These are phyloP conservation scores for Orbilia oligospora DNA, from an alignment of 2,329 filamentous ascomycete genomes.

Conservation along the genomic window DNA sequence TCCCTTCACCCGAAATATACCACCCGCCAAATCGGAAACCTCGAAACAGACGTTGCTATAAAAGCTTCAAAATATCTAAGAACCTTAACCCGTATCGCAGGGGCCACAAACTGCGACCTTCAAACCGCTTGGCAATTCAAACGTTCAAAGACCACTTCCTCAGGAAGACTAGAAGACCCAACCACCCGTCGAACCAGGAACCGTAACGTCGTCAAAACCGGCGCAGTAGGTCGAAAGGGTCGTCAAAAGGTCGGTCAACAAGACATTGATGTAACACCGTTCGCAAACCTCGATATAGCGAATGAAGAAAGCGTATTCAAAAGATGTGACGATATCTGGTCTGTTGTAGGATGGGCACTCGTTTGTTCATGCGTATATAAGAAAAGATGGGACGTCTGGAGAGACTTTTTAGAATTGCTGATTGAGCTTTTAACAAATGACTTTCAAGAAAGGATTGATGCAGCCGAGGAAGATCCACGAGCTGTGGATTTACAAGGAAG, in stretches of 20 bases:
- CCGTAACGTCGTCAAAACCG: constrained; percentile 41
- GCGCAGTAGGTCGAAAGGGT: constrained; percentile 25
- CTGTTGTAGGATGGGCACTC: constrained; percentile 51
- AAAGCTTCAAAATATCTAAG: constrained; percentile 48
- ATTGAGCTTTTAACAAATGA: constrained; percentile 48
- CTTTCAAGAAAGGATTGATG: constrained; percentile 47
- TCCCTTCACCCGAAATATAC: constrained; percentile 54
- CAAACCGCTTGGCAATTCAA: constrained; percentile 53
- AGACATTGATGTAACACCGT: constrained; percentile 39
- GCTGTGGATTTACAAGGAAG: constrained; percentile 50
- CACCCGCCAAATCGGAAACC: constrained; percentile 27
- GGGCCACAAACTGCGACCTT: constrained; percentile 50
- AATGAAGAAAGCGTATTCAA: constrained; percentile 52
- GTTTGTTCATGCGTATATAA: constrained; percentile 50
- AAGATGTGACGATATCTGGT: constrained; percentile 52
- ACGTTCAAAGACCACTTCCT: constrained; percentile 1
- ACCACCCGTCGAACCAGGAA: constrained; percentile 39
- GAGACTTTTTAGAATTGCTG: constrained; percentile 40
- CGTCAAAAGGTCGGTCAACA: not conserved
- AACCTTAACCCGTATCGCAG: constrained; percentile 48
- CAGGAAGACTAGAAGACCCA: not conserved
- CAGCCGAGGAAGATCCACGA: not conserved
- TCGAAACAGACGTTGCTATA: constrained; percentile 13
- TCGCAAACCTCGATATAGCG: constrained; percentile 43
- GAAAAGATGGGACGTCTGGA: constrained; percentile 51